Percentiles rank a stretch among this genome's conserved stretches.
phyloP scores from a whole-genome alignment of 2,329 filamentous ascomycete species.

The Aciculosporium take region DNA sequence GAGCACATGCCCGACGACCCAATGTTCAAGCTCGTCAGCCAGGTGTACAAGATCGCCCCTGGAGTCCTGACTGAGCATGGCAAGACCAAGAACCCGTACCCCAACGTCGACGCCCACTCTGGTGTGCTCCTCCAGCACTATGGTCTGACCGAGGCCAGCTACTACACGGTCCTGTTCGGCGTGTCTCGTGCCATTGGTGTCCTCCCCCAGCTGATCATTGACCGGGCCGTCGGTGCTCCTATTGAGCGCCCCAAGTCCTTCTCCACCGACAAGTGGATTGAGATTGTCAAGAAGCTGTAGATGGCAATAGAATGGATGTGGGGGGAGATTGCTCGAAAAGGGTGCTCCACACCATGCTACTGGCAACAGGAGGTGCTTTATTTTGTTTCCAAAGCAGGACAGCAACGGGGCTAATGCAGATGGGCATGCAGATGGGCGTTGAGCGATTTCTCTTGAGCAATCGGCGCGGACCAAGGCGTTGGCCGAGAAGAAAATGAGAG shows the following conservation, averaged over 20 bases:
- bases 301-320: slow-evolving; percentile 10
- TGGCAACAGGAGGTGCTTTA: neutral
- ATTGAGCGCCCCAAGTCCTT: slow-evolving; percentile 99
- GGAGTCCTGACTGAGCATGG: slow-evolving; percentile 97
- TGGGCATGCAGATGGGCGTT: neutral
- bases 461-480: neutral
- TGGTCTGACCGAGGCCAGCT: slow-evolving; percentile 95
- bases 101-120: slow-evolving; percentile 97
- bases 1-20: slow-evolving; percentile 89
- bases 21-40: slow-evolving; percentile 99
- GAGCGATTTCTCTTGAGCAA: neutral
- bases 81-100: slow-evolving; percentile 99
- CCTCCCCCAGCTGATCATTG: slow-evolving; percentile 97
- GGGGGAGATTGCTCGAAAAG: neutral
- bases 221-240: slow-evolving; percentile 89
- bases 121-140: slow-evolving; percentile 99
- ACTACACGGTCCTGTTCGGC: slow-evolving; percentile 99
- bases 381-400: neutral
- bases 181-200: slow-evolving; percentile 97
- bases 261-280: slow-evolving; percentile 91
- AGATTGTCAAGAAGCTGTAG: slow-evolving; percentile 89
- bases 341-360: no score
- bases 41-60: slow-evolving; percentile 99
- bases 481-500: neutral
- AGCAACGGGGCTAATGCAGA: neutral